phyloP scores from a whole-genome alignment of 228 moss, liverwort and hornwort species.

The Sphagnum fallax region DNA sequence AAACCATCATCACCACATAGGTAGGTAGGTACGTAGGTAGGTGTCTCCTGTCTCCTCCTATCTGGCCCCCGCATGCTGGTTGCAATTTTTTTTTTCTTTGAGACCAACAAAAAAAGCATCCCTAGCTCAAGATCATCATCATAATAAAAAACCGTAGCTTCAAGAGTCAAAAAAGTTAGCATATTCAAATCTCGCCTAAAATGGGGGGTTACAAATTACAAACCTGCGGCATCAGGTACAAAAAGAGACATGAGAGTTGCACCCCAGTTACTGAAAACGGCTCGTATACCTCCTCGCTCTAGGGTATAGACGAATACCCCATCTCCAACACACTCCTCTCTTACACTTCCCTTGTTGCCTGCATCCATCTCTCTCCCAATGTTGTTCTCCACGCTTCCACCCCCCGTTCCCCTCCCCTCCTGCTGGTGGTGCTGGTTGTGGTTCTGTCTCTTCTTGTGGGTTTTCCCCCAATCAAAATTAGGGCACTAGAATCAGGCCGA shows the following conservation, averaged over 20 bases:
- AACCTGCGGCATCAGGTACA: constrained; percentile 77
- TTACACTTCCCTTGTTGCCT: constrained; percentile 35
- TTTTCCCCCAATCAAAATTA: too few relatives aligned
- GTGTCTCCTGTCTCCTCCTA: too few relatives aligned
- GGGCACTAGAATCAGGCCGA: too few relatives aligned
- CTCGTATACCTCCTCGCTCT: constrained; percentile 51
- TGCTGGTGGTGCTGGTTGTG: too few relatives aligned
- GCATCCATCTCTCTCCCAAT: constrained; percentile 20
- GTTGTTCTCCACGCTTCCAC: too few relatives aligned
- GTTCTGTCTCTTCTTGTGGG: too few relatives aligned
- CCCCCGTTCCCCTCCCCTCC: too few relatives aligned
- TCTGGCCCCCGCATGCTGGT: too few relatives aligned
- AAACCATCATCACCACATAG: too few relatives aligned
- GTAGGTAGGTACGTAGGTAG: too few relatives aligned
- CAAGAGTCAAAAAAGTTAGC: background rate
- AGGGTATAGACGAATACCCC: constrained; percentile 55
- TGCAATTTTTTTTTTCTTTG: too few relatives aligned
- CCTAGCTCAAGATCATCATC: background rate
- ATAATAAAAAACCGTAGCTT: background rate
- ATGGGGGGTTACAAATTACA: too few relatives aligned
- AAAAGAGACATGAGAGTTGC: constrained; percentile 63
- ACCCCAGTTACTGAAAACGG: constrained; percentile 71
- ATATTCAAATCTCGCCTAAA: background rate
- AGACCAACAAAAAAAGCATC: background rate
- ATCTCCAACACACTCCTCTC: constrained; percentile 46